A percentile compares a stretch with the other conserved stretches of the same genome.
Evolutionary conservation across 192 early-diverging fungal genomes (phyloP).

Genomic region (Phlyctochytrium arcticum): DNA sequence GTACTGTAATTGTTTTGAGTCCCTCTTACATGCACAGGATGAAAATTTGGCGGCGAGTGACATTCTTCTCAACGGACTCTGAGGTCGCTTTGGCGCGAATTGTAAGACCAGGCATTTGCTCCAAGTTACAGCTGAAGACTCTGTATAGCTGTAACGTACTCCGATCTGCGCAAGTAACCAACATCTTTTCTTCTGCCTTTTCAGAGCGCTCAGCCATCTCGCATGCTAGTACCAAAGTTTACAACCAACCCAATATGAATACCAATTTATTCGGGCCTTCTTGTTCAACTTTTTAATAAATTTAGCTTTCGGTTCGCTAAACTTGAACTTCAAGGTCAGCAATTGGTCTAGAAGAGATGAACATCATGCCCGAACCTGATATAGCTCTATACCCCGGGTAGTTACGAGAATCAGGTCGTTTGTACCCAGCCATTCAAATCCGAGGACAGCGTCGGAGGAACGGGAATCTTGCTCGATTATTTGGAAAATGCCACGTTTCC

Average conservation of each 20-base stretch:
- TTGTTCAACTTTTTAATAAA: slow-evolving; percentile 2
- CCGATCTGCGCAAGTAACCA: not conserved
- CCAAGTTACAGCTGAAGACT: no score
- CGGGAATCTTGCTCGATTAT: slow-evolving; percentile 1
- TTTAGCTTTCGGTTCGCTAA: not conserved
- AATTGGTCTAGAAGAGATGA: no score
- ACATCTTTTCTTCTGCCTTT: slow-evolving; percentile 8
- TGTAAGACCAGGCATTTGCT: no score
- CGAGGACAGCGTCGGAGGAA: slow-evolving; percentile 16
- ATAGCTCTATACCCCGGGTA: slow-evolving; percentile 4
- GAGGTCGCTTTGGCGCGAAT: no score
- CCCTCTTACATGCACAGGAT: slow-evolving; percentile 5
- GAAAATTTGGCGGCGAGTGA: slow-evolving; percentile 6
- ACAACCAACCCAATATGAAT: slow-evolving; percentile 18
- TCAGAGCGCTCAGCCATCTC: not conserved
- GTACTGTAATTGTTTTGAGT: no score
- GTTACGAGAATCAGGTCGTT: slow-evolving; percentile 13
- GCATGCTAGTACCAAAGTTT: not conserved
- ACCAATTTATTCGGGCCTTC: slow-evolving; percentile 9
- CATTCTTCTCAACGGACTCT: not conserved
- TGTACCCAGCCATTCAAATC: slow-evolving; percentile 18
- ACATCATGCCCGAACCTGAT: slow-evolving; percentile 9
- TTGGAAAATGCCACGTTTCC: not conserved
- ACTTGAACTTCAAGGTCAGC: no score
- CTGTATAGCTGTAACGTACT: slow-evolving; percentile 4